Evolutionary conservation across 2,329 filamentous ascomycete species (phyloP), one percentile per base, ranked within the genome.

Genomic region (Diplodia intermedia): DNA sequence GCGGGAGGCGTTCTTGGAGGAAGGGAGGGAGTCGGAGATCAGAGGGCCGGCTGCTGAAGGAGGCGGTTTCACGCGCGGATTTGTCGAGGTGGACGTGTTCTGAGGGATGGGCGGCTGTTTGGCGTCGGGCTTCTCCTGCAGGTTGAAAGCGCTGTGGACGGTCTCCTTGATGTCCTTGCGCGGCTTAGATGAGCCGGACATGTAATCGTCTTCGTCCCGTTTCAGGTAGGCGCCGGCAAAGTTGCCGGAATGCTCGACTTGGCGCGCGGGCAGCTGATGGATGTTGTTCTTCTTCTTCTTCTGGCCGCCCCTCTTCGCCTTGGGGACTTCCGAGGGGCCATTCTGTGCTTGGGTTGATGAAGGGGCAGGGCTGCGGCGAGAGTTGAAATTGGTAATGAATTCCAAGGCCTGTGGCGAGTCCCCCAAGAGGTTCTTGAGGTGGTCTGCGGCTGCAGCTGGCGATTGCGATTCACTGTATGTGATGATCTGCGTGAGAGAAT

Each of bases 381-480:
- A 86, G 76, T 97, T 98, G 80, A 91, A 92, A 12, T 86, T 86
- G 26, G 89, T 84, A 69, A 92, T 91, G 75, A 92, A 92, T 72
- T 91, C 89, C 63, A 91, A 79, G 1, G 88, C 86, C 73, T 91
- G 89, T 1, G 93, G 88, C 7, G 91, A 93, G 77, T 97, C 93
- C 61, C 94, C 95, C 0, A 99, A 86, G 65, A 99, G 83, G 75
- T 95, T 93, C 78, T 89, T 91, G 70, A 99, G 90, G 79, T 98
- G 93, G 52, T 93, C 89, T 62, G 89, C 93, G 15, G 92, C 91
- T 71, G 90, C 91, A 63, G 88, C 81, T 75, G 91, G 93, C 23
- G 93, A 89, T 9, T 98, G 85, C 0, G 89, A 90, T 43, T 88
- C 83, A 2, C 92, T 89, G 78, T 97, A 97, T 57, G 92, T 88